A percentile compares a stretch with the other conserved stretches of the same genome.
These are phyloP conservation scores for Zymoseptoria brevis DNA, from an alignment of 2,329 filamentous ascomycete genomes.

Conservation along the genomic window DNA sequence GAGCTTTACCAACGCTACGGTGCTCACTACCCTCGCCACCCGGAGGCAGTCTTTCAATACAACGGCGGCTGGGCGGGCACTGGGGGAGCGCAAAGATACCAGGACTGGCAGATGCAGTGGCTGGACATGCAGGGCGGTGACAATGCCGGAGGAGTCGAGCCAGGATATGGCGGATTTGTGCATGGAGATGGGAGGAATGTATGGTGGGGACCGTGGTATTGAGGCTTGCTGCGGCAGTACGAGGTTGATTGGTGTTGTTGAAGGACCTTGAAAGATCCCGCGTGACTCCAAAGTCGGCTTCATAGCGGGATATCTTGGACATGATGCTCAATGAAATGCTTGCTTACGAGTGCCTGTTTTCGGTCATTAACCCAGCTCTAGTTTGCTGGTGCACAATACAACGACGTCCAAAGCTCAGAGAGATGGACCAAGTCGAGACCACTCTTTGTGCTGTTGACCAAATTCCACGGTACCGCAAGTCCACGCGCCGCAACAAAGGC, in stretches of 20 bases:
- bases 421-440: too few species aligned
- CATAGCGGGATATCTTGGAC: too few species aligned
- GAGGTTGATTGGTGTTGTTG: too few species aligned
- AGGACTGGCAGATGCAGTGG: neutral
- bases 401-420: too few species aligned
- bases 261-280: too few species aligned
- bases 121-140: neutral
- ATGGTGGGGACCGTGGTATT: neutral
- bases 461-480: neutral
- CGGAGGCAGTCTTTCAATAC: neutral
- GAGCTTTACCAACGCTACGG: neutral
- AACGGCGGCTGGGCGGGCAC: neutral
- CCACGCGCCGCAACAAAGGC: neutral
- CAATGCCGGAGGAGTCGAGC: neutral
- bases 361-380: too few species aligned
- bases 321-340: too few species aligned
- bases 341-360: too few species aligned
- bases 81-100: neutral
- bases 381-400: too few species aligned
- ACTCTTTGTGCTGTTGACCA: neutral
- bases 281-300: too few species aligned
- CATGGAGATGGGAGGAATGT: neutral
- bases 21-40: neutral
- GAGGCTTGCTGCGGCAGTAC: neutral
- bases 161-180: neutral